Conservation (phyloP, 495 filamentous ascomycete species). For the Amniculicola lignicola region DNA sequence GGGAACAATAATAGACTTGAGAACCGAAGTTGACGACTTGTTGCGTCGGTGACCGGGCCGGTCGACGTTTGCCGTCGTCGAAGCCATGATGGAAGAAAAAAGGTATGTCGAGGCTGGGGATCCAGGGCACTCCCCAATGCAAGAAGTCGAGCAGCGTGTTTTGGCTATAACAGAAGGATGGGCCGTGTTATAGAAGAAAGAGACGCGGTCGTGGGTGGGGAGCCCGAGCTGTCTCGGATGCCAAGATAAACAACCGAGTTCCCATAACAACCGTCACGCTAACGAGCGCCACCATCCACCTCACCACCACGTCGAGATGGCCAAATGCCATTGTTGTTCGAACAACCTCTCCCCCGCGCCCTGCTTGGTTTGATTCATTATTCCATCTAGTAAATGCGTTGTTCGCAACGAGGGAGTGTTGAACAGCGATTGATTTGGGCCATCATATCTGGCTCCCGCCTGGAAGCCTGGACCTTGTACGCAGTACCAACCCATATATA, state of each 20-base stretch:
- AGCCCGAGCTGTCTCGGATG: conserved; percentile 2
- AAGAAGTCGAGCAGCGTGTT: conserved; percentile 16
- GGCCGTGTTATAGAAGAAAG: conserved; percentile 9
- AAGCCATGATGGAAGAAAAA: conserved; percentile 15
- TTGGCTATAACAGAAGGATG: conserved; percentile 27
- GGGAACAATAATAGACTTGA: conserved; percentile 56
- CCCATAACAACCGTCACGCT: conserved; percentile 17
- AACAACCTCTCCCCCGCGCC: too few species aligned
- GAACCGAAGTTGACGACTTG: conserved; percentile 54
- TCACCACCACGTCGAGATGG: too few species aligned
- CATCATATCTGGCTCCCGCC: too few species aligned
- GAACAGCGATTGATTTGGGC: too few species aligned
- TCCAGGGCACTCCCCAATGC: conserved; percentile 7
- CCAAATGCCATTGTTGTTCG: too few species aligned
- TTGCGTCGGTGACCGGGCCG: conserved; percentile 37
- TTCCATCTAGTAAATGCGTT: too few species aligned
- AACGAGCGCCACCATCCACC: too few species aligned
- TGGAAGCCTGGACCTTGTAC: too few species aligned
- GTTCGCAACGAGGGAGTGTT: too few species aligned
- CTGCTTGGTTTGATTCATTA: too few species aligned
- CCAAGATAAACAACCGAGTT: conserved; percentile 10
- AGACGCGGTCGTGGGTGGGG: conserved; percentile 10
- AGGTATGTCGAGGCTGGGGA: conserved; percentile 3
- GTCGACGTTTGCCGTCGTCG: background rate
- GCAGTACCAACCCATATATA: too few species aligned